These are phyloP conservation scores for Fusarium penzigii DNA, from an alignment of 2,329 filamentous ascomycete genomes.

Conservation along the genomic window DNA sequence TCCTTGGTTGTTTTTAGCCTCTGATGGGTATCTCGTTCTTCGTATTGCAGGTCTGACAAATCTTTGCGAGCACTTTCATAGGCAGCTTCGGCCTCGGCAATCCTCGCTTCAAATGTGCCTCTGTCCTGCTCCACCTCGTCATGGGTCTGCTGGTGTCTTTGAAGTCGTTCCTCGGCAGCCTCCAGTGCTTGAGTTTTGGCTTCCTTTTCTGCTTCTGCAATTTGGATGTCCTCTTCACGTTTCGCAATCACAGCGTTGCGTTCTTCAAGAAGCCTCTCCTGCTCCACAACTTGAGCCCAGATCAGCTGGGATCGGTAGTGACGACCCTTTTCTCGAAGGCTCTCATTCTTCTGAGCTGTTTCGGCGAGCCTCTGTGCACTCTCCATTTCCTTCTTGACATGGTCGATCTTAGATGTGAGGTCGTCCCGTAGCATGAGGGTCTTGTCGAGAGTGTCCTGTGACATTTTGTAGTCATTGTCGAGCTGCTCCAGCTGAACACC, in stretches of 20 bases:
- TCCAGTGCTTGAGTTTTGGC: slow-evolving; percentile 53
- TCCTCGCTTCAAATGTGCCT: slow-evolving; percentile 45
- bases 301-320: slow-evolving; percentile 67
- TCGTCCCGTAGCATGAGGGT: slow-evolving; percentile 45
- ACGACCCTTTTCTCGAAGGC: slow-evolving; percentile 61
- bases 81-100: slow-evolving; percentile 48
- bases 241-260: slow-evolving; percentile 31
- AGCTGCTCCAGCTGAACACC: slow-evolving; percentile 92
- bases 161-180: slow-evolving; percentile 46
- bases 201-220: slow-evolving; percentile 31
- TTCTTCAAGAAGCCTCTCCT: slow-evolving; percentile 58
- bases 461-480: slow-evolving; percentile 85
- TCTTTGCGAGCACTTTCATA: slow-evolving; percentile 55
- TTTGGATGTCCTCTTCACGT: slow-evolving; percentile 27
- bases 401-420: slow-evolving; percentile 34
- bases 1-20: slow-evolving; percentile 56
- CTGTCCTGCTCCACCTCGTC: slow-evolving; percentile 48
- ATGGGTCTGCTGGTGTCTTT: slow-evolving; percentile 39
- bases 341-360: slow-evolving; percentile 65
- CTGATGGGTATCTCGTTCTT: slow-evolving; percentile 66
- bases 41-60: slow-evolving; percentile 54
- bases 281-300: slow-evolving; percentile 84
- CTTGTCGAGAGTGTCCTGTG: slow-evolving; percentile 76
- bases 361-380: slow-evolving; percentile 66
- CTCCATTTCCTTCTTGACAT: slow-evolving; percentile 47